A percentile compares a stretch with the other conserved stretches of the same genome.
Evolutionary conservation across 345 rosid species (phyloP).

Genomic region (Salix koriyanagi): DNA sequence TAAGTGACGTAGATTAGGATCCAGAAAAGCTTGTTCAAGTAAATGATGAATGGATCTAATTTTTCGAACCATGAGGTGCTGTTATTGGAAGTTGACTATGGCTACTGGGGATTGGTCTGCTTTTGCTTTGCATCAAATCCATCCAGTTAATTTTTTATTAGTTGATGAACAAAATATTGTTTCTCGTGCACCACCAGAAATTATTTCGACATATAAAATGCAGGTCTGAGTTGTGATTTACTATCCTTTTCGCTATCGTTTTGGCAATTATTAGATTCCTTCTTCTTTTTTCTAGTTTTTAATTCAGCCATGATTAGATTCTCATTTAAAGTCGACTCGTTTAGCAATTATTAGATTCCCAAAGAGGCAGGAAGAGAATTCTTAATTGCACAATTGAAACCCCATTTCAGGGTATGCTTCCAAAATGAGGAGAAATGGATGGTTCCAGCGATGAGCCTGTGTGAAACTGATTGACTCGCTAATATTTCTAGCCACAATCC

Average conservation of each 20-base stretch:
- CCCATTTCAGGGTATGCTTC: not conserved
- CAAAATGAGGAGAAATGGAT: not conserved
- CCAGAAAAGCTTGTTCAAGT: not conserved
- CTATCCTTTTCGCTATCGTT: not conserved
- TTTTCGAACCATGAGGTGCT: not conserved
- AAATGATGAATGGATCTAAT: not conserved
- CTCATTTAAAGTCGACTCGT: not conserved
- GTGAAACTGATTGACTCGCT: not conserved
- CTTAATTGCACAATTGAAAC: not conserved
- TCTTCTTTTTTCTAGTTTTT: not conserved
- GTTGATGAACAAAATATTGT: not conserved
- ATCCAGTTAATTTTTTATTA: too few species aligned
- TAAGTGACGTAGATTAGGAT: not conserved
- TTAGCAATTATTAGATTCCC: constrained; percentile 5
- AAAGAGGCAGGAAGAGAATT: not conserved
- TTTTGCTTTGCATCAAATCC: not conserved
- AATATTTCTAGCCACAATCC: not conserved
- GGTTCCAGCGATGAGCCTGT: not conserved
- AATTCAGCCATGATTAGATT: constrained; percentile 13
- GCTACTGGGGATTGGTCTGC: not conserved
- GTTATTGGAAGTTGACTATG: not conserved
- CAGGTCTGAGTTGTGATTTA: too few species aligned
- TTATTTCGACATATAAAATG: not conserved
- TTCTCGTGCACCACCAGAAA: not conserved
- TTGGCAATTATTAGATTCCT: constrained; percentile 8